These are phyloP conservation scores for Xanthoconium purpureum DNA, from an alignment of 768 basidiomycete genomes.

Conservation along the genomic window DNA sequence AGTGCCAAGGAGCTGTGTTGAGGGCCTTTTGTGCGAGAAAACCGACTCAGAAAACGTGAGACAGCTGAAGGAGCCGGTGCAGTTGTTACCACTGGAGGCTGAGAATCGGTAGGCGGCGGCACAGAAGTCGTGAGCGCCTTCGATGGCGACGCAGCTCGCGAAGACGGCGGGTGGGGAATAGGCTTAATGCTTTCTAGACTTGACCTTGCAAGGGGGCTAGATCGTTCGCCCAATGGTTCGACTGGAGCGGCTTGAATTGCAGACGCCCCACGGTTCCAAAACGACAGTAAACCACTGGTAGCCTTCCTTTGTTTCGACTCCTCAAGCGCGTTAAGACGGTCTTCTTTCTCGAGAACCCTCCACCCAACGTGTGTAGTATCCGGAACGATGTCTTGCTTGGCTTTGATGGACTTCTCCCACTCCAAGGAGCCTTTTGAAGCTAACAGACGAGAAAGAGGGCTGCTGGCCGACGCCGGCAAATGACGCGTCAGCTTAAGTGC, in stretches of 20 bases:
- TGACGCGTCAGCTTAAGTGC: conserved; percentile 66
- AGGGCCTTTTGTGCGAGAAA: conserved; percentile 49
- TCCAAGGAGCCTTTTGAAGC: conserved; percentile 70
- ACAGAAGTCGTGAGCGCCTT: conserved; percentile 4
- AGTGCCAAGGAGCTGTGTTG: conserved; percentile 61
- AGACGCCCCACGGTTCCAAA: conserved; percentile 54
- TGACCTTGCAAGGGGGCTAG: conserved; percentile 27
- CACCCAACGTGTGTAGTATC: conserved; percentile 67
- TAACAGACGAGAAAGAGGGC: conserved; percentile 69
- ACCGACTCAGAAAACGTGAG: conserved; percentile 77
- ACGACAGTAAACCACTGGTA: conserved; percentile 62
- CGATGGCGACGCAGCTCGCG: conserved; percentile 18
- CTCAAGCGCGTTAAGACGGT: conserved; percentile 28
- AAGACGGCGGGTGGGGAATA: conserved; percentile 2
- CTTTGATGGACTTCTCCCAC: conserved; percentile 70
- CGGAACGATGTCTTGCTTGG: conserved; percentile 42
- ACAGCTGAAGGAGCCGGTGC: conserved; percentile 60
- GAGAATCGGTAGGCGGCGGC: conserved; percentile 5
- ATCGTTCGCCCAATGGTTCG: conserved; percentile 18
- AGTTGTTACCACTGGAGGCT: not conserved
- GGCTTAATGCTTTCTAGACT: conserved; percentile 30
- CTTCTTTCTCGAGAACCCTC: conserved; percentile 64
- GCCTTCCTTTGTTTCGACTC: conserved; percentile 47
- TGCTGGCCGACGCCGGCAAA: conserved; percentile 46
- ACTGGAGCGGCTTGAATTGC: conserved; percentile 17